Conservation (phyloP, 2,329 filamentous ascomycete genomes). For the Nemania sp. region DNA sequence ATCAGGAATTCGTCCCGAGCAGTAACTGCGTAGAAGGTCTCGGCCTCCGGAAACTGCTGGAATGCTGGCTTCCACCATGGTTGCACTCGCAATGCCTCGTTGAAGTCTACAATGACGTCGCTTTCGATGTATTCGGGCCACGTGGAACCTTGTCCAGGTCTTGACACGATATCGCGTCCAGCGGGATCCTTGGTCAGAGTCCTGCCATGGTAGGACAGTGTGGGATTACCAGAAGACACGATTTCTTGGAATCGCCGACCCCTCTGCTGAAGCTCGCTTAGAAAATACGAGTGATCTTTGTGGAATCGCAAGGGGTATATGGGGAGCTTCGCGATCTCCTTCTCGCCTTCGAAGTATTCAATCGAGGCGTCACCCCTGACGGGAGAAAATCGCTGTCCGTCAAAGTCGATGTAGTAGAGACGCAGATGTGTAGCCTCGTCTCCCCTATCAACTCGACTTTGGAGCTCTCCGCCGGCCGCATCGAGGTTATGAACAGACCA, state of each 20-base stretch:
- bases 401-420: constrained; percentile 28
- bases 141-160: constrained; percentile 16
- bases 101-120: constrained; percentile 28
- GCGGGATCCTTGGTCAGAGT: constrained; percentile 26
- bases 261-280: constrained; percentile 21
- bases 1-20: constrained; percentile 25
- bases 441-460: constrained; percentile 8
- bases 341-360: constrained; percentile 26
- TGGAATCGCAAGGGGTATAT: constrained; percentile 26
- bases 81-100: constrained; percentile 26
- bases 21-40: constrained; percentile 22
- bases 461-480: constrained; percentile 19
- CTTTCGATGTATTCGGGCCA: constrained; percentile 29
- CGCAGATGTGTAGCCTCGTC: constrained; percentile 27
- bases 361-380: constrained; percentile 25
- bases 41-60: constrained; percentile 23
- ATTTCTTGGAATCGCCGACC: constrained; percentile 26
- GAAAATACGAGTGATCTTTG: constrained; percentile 21
- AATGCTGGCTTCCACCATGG: constrained; percentile 29
- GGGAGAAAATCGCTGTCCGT: constrained; percentile 23
- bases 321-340: constrained; percentile 28
- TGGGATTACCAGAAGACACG: constrained; percentile 24
- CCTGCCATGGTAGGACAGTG: constrained; percentile 25
- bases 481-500: constrained; percentile 26
- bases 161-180: constrained; percentile 22